Evolutionary conservation across 768 basidiomycete species (phyloP), one percentile per base, ranked within the genome.

Genomic region (Rhizopogon rudus): DNA sequence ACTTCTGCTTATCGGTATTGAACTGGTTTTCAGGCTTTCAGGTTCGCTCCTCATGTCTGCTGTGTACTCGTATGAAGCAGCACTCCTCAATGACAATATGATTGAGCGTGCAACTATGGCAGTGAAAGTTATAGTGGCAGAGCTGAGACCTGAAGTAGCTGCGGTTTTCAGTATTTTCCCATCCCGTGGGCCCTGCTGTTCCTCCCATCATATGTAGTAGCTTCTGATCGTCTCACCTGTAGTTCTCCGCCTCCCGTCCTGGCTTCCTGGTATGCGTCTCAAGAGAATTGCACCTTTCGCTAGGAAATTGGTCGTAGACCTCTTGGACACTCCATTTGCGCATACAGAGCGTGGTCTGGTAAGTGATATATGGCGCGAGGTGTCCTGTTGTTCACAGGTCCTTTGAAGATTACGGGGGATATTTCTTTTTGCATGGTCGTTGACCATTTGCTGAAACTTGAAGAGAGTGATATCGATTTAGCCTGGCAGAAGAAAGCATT

Each of bases 221-320:
- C 50, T 57, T 57, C 48, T 33, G 44, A 16, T 25, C 61, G 49
- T 45, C 37, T 48, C 50, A 28, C 48, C 31, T 52, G n/a, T 52
- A 67, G 67, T 67, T 56, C 52, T 57, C n/a, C 58, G 63, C 35
- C 56, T 67, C 31, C 66, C 66, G 14, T 42, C 65, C 20, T 67
- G 66, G 66, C 63, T 67, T 41, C 66, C 66, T 6, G 63, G 67
- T 22, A 63, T 63, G 37, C 25, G 53, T 5, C 69, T 67, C 55
- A 69, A 69, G 54, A 62, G 57, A 50, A 58, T 62, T 57, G 70
- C 70, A 6, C 41, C 54, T 22, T 60, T 61, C 39, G 69, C 66
- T 14, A 67, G 54, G 42, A 60, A 67, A 1, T 17, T 68, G 25
- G 65, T 66, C 4, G 49, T 60, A 44, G 57, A 46, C 28, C 57